These are phyloP conservation scores for Trypanosoma avium DNA, from an alignment of 208 protist species.

Conservation along the genomic window DNA sequence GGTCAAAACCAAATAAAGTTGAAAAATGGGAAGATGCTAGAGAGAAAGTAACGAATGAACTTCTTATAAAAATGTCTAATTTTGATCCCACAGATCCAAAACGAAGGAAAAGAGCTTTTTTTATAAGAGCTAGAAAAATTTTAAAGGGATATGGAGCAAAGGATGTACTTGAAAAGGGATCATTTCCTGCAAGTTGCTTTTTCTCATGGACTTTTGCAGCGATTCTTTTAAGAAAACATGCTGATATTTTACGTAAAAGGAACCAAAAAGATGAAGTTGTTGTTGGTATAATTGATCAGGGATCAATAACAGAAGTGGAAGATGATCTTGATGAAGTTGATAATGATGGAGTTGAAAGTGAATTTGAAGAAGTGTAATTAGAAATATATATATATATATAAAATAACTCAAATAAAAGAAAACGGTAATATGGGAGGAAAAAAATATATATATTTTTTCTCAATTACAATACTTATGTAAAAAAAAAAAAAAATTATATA, in stretches of 20 bases:
- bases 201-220: constrained; percentile 56
- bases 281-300: background rate
- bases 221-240: constrained; percentile 42
- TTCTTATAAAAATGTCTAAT: constrained; percentile 45
- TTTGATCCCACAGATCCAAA: constrained; percentile 57
- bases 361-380: constrained; percentile 5
- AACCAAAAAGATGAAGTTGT: background rate
- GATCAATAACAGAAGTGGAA: background rate
- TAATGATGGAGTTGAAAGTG: constrained; percentile 16
- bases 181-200: constrained; percentile 54
- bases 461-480: too few species aligned
- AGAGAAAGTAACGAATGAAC: constrained; percentile 37
- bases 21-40: constrained; percentile 50
- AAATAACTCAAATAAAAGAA: background rate
- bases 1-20: constrained; percentile 52
- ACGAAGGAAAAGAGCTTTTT: constrained; percentile 42
- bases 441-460: too few species aligned
- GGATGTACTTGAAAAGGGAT: constrained; percentile 60
- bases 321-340: constrained; percentile 1
- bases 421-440: too few species aligned
- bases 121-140: constrained; percentile 44
- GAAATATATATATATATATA: background rate
- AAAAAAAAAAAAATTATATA: background rate
- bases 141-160: constrained; percentile 48
- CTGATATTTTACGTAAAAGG: constrained; percentile 8